Evolutionary conservation across 805 yeast species (phyloP), one percentile per base, ranked within the genome.

Genomic region (Nakazawaea anatomiae): DNA sequence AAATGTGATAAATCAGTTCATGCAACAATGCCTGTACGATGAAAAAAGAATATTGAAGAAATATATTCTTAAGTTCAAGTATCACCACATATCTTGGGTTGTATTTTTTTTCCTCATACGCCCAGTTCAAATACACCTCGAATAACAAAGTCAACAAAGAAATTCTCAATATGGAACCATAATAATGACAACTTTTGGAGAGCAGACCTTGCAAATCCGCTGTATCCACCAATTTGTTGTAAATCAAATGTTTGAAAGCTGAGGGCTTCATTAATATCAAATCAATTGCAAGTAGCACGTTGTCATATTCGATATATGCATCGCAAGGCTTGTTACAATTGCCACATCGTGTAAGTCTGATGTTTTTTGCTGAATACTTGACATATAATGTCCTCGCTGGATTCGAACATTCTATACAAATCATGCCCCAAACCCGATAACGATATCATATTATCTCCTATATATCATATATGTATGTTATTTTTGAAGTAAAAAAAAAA

Each of bases 111-210:
- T 92, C 99, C 54, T 87, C 91, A 51, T 84, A 80, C 0, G 96
- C 96, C 98, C 99, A 94, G 1, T 82, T 83, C 48, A 94, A 66
- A 63, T 94, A 94, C 4, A 92, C 92, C 58, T 94, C 97, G 59
- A 92, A 89, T 12, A 94, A 73, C 0, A 87, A 70, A 48, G 86
- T 73, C 39, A 92, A 71, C 3, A 87, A 57, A 57, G 86, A 68
- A 38, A 86, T 66, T 32, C 92, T 67, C n/a, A 70, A 44, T 8
- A 44, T 44, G 6, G 44, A 27, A 2, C 29, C 29, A 27, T 39
- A 48, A 40, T 32, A 36, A 6, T 8, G 18, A 32, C 27, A 11
- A 30, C 14, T 32, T 12, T 32, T 32, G 14, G 9, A 8, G 27
- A 29, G 27, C 39, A 35, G 42, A 5, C 12, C 27, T n/a, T 29